phyloP scores from a whole-genome alignment of 2,329 filamentous ascomycete genomes.

The Drechslerella coelobrocha region DNA sequence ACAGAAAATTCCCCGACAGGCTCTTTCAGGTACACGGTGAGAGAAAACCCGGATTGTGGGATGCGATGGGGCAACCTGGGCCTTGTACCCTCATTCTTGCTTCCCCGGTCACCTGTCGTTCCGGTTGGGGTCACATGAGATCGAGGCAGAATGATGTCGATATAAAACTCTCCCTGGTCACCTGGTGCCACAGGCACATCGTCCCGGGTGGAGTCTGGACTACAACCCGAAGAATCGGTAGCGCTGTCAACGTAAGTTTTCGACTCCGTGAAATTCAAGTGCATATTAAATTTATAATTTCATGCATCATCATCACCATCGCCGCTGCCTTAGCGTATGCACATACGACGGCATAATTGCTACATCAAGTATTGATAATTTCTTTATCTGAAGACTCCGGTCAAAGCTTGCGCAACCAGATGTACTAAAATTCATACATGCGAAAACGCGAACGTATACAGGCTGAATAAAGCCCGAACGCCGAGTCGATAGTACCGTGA shows the following conservation, averaged over 20 bases:
- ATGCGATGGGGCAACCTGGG: not conserved
- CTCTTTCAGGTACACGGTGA: slow-evolving; percentile 2
- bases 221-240: slow-evolving; percentile 2
- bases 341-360: not conserved
- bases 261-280: not conserved
- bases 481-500: not conserved
- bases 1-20: slow-evolving; percentile 48
- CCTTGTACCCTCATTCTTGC: not conserved
- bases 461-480: slow-evolving; percentile 27
- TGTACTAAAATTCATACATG: not conserved
- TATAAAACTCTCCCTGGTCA: slow-evolving; percentile 50
- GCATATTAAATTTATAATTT: slow-evolving; percentile 9
- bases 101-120: slow-evolving; percentile 46
- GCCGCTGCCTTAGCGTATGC: not conserved
- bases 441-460: not conserved
- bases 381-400: no score
- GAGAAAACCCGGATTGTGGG: not conserved
- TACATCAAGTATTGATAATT: no score
- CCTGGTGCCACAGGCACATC: slow-evolving; percentile 41
- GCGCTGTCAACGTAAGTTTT: not conserved
- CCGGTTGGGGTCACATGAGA: slow-evolving; percentile 48
- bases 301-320: not conserved
- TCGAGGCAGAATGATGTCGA: slow-evolving; percentile 39
- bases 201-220: slow-evolving; percentile 41
- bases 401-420: not conserved